phyloP scores from a whole-genome alignment of 306 rosid genomes.

The Coriaria nepalensis region DNA sequence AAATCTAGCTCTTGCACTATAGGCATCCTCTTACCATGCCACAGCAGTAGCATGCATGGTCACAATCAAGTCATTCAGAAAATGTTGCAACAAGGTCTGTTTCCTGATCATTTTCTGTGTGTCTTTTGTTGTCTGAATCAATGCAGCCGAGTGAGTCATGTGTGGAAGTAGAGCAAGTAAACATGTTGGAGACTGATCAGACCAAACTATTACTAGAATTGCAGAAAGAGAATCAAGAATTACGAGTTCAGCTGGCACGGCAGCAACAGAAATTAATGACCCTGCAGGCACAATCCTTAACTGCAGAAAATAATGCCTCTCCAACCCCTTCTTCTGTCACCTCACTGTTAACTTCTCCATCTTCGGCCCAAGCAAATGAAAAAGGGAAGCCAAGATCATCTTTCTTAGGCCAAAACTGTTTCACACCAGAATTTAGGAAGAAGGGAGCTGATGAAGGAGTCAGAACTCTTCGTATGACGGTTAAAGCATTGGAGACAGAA shows the following conservation, averaged over 20 bases:
- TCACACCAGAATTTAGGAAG: conserved; percentile 72
- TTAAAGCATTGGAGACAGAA: conserved; percentile 55
- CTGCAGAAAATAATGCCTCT: conserved; percentile 40
- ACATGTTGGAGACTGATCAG: conserved; percentile 61
- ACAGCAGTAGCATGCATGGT: no score
- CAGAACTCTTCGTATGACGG: conserved; percentile 43
- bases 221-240: conserved; percentile 79
- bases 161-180: conserved; percentile 37
- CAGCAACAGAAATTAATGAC: conserved; percentile 69
- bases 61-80: no score
- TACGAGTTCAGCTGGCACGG: conserved; percentile 57
- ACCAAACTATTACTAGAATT: conserved; percentile 65
- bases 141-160: conserved; percentile 49
- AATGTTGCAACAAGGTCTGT: no score
- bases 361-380: conserved; percentile 42
- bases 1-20: no score
- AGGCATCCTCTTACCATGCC: no score
- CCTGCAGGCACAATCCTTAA: conserved; percentile 57
- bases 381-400: conserved; percentile 51
- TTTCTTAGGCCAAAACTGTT: conserved; percentile 52
- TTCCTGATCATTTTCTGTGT: no score
- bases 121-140: neutral
- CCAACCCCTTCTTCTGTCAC: conserved; percentile 67
- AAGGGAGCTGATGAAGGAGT: conserved; percentile 46
- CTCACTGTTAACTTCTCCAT: conserved; percentile 57